phyloP scores from a whole-genome alignment of 306 rosid genomes.

The Styphnolobium japonicum region DNA sequence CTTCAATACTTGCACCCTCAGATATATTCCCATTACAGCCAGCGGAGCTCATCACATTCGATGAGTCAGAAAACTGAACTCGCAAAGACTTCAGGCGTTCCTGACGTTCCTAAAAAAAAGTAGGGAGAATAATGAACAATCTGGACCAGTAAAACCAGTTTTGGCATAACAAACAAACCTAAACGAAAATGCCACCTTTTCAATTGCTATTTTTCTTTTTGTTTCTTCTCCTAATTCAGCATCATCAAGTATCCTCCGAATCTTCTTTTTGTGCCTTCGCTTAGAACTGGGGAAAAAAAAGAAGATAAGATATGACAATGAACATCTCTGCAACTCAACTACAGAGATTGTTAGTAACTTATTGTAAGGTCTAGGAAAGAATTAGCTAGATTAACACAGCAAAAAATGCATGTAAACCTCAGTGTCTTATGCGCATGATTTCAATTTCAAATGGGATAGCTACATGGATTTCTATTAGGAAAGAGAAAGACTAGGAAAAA shows the following conservation, averaged over 20 bases:
- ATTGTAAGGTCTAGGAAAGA: not conserved
- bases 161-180: conserved; percentile 14
- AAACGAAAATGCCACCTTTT: conserved; percentile 55
- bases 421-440: not conserved
- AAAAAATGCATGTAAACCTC: not conserved
- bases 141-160: not conserved
- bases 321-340: conserved; percentile 12
- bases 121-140: conserved; percentile 16
- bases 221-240: conserved; percentile 98
- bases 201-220: conserved; percentile 87
- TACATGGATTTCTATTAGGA: not conserved
- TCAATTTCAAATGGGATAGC: conserved; percentile 12
- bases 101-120: conserved; percentile 79
- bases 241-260: conserved; percentile 95
- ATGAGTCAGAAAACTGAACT: conserved; percentile 71
- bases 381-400: not conserved
- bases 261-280: conserved; percentile 76
- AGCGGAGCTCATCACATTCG: conserved; percentile 51
- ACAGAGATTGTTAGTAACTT: not conserved
- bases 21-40: conserved; percentile 65
- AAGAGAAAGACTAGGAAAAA: not conserved
- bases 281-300: conserved; percentile 57
- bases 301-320: not conserved
- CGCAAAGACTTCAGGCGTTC: conserved; percentile 85
- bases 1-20: conserved; percentile 72